phyloP scores from a whole-genome alignment of 2,329 filamentous ascomycete genomes.

The Penicillium sp. region DNA sequence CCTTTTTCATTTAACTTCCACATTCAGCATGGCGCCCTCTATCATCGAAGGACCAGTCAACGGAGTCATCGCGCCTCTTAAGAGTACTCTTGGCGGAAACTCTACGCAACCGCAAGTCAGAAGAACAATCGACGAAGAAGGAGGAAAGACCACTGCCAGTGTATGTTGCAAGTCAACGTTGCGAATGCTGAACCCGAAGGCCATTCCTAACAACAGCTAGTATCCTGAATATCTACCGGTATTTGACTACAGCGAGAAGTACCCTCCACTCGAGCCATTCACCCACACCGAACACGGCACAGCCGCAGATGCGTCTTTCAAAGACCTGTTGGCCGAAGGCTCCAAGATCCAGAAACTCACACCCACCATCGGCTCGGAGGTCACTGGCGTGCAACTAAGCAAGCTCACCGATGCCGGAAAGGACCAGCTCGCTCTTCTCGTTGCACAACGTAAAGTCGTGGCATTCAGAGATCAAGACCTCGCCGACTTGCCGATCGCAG shows the following conservation, averaged over 20 bases:
- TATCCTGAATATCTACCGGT: constrained; percentile 30
- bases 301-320: constrained; percentile 46
- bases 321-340: constrained; percentile 38
- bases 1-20: background rate
- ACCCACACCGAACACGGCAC: constrained; percentile 45
- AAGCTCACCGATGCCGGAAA: constrained; percentile 31
- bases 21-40: constrained; percentile 20
- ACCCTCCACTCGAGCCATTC: constrained; percentile 44
- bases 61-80: constrained; percentile 17
- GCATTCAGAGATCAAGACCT: constrained; percentile 62
- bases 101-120: constrained; percentile 17
- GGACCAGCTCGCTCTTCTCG: constrained; percentile 36
- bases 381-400: constrained; percentile 36
- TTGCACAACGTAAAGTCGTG: constrained; percentile 38
- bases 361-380: constrained; percentile 37
- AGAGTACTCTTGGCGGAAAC: background rate
- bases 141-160: constrained; percentile 24
- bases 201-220: constrained; percentile 4
- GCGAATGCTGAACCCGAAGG: background rate
- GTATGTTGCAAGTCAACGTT: constrained; percentile 7
- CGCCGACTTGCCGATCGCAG: constrained; percentile 66
- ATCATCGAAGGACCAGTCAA: constrained; percentile 13
- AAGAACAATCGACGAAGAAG: constrained; percentile 27
- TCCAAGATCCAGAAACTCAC: constrained; percentile 32
- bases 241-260: constrained; percentile 32